Base-by-base conservation (phyloP, 2,329 filamentous ascomycete species). In the Xylariaceae sp. region DNA sequence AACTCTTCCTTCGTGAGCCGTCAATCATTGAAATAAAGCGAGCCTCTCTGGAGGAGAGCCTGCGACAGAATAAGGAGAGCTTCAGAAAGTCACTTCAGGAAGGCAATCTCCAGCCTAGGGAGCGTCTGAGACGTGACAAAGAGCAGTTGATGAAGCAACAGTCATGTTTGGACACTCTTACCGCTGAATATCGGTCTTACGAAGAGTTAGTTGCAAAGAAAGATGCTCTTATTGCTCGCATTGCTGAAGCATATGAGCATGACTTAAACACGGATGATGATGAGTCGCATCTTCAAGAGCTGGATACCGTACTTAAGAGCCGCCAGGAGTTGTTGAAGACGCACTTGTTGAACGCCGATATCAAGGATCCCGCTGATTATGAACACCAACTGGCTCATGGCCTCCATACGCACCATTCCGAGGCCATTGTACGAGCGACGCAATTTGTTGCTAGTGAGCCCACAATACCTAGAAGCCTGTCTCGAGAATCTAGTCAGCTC, bases 191-290 rank as follows among this genome's bases (percentile, higher is more conserved):
- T 58, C 72, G 75, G 18, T 71, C 73, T 2, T 80, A 80, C 59
- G 72, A 73, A 50, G 67, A 72, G 2, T 69, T 84, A 10, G 72
- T 72, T 47, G 70, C 71, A 13, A 76, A 78, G 62, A 76, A 76
- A 50, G 77, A 84, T 59, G 68, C 72, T 4, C 69, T 85, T 18
- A 73, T 80, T 0, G 70, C 76, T 51, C 73, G 76, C 54, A 77
- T 85, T 53, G 75, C 76, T 2, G 73, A 80, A 58, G 78, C 78
- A 0, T 85, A 83, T 61, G 76, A 75, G 11, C 75, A 81, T 8
- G 77, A 77, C 23, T 68, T 79, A 11, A 78, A 84, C 52, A 84
- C 79, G 1, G 77, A 80, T 2, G 77, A 79, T 8, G 79, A 82
- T 18, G 82, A 85, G 65, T 67, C 70, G 39, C 75, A 73, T 47